Base-by-base conservation (phyloP, 305 asterid species). In the Fraxinus xanthoxyloides region DNA sequence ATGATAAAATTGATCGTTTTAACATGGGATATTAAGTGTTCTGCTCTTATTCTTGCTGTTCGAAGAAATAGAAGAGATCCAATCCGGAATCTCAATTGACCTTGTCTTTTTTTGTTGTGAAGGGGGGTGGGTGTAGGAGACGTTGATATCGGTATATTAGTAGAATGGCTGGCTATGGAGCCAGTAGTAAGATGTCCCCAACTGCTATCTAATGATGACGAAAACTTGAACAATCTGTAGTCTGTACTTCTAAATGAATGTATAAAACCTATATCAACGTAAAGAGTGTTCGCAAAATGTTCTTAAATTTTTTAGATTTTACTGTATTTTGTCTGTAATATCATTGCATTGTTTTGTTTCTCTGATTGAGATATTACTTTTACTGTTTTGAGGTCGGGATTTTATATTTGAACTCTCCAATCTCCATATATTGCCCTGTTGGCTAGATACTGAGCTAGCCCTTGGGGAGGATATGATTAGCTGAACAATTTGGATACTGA, bases 241-340 rank as follows among this genome's bases (percentile, higher is more conserved):
- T 77, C 38, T 87, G 82, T 83, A 84, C 70, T 23, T 63, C 72
- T 72, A 48, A 35, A 80, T 72, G 79, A 17, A 73, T 69, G 75
- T 77, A 74, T 59, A 65, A 80, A 82, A 32, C 80, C 74, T 73
- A 69, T 24, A 76, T 28, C 80, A 46, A 46, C 26, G 35, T 8
- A 1, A 61, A 65, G 36, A 65, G 36, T 28, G 26, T 24, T 65
- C 21, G 30, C 13, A 65, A 28, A 65, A 65, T 63, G 73, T 26
- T 63, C 3, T 8, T 26, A 65, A 28, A 10, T 3, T 15, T 15
- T 13, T 48, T 48, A 48, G 7, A 48, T 15, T 12, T 48, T 15
- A 48, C 61, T 8, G n/a, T 48, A 48, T 15, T 13, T 46, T 17
- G 61, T 48, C 21, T 17, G 61, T 48, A 48, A 15, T 48, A 13